Conservation (phyloP, 2,329 filamentous ascomycete species). For the Fusarium gaditjirri region DNA sequence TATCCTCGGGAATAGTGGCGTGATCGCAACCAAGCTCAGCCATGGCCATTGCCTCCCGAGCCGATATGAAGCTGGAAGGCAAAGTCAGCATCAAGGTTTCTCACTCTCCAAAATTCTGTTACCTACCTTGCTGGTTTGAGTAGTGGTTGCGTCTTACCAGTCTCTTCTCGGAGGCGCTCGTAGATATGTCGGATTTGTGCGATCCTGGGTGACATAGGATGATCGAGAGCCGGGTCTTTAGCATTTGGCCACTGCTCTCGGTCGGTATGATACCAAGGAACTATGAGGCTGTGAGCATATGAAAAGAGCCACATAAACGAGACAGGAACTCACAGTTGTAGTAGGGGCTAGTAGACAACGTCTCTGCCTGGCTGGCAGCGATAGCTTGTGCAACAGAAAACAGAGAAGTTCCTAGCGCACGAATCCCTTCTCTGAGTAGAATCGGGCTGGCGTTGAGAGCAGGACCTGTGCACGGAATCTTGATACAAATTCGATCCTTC, state of each 20-base stretch:
- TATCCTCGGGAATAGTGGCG: neutral
- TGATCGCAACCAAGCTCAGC: conserved; percentile 2
- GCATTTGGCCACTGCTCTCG: conserved; percentile 1
- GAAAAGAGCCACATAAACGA: rapidly evolving
- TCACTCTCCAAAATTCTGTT: rapidly evolving
- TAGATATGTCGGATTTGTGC: neutral
- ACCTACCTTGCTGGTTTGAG: conserved; percentile 7
- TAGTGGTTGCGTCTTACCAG: neutral
- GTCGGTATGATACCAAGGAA: conserved; percentile 3
- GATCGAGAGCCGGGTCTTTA: conserved; percentile 8
- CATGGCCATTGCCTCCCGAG: neutral
- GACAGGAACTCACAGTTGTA: neutral
- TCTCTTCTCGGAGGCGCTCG: neutral
- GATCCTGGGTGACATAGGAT: conserved; percentile 11
- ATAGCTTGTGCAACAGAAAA: conserved; percentile 1
- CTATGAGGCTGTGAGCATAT: neutral
- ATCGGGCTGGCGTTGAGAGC: conserved; percentile 7
- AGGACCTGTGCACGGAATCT: conserved; percentile 1
- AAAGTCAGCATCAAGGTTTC: neutral
- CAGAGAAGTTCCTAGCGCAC: conserved; percentile 4
- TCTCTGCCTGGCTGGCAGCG: neutral
- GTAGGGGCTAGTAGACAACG: neutral
- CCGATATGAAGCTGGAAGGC: neutral
- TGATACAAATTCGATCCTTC: conserved; percentile 3
- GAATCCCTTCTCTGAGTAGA: neutral